phyloP scores from a whole-genome alignment of 352 stramenopile species.

The Phytophthora cactorum region DNA sequence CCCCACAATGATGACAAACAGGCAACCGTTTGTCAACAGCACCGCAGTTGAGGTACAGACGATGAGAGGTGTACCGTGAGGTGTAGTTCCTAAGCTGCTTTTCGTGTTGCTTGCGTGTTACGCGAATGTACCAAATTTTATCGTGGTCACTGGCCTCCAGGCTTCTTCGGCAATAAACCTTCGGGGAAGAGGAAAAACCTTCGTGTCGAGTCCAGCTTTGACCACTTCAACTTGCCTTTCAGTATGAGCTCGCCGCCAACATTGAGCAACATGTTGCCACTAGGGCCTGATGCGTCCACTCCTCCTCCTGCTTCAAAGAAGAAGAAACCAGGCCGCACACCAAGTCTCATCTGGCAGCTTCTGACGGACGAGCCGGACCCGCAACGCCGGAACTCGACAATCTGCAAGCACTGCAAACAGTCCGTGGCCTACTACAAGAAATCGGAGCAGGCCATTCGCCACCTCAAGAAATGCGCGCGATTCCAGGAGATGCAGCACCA shows the following conservation, averaged over 20 bases:
- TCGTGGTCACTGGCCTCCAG: neutral
- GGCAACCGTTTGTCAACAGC: too few relatives aligned
- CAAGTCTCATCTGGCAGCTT: constrained; percentile 81
- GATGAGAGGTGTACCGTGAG: too few relatives aligned
- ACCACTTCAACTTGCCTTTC: constrained; percentile 48
- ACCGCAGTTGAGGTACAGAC: too few relatives aligned
- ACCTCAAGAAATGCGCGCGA: constrained; percentile 79
- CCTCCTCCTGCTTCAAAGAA: constrained; percentile 48
- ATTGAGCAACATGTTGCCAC: constrained; percentile 36
- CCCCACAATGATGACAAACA: too few relatives aligned
- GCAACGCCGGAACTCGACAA: constrained; percentile 73
- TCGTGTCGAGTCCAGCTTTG: neutral
- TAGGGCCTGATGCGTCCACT: constrained; percentile 6
- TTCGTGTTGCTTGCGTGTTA: neutral
- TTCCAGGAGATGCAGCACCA: constrained; percentile 88
- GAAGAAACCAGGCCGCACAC: constrained; percentile 74
- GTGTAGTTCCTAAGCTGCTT: too few relatives aligned
- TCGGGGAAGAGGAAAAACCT: constrained; percentile 38
- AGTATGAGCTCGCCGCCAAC: constrained; percentile 36
- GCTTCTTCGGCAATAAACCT: constrained; percentile 21
- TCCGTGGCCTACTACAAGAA: constrained; percentile 90
- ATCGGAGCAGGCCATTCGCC: constrained; percentile 83
- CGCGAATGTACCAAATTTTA: neutral
- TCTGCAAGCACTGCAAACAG: constrained; percentile 89
- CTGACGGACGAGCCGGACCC: constrained; percentile 84